These are phyloP conservation scores for Coccomyxa subellipsoidea DNA, from an alignment of 163 green algal genomes.

Conservation along the genomic window DNA sequence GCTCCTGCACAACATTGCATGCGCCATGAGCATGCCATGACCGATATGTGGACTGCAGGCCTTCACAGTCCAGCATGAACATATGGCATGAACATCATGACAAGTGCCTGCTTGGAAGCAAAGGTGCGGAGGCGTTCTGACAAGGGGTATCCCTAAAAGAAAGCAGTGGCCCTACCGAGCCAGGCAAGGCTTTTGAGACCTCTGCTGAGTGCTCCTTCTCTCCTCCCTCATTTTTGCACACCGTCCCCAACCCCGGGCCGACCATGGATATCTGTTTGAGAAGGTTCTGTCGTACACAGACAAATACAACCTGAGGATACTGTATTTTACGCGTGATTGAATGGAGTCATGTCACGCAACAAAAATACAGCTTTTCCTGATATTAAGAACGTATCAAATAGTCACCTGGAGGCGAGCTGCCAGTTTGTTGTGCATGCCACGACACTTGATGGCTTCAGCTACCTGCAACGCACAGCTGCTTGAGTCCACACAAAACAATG, in stretches of 20 bases:
- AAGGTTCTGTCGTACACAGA: background rate
- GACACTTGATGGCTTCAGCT: constrained; percentile 58
- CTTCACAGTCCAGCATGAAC: too few species aligned
- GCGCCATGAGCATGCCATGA: too few species aligned
- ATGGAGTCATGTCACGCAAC: background rate
- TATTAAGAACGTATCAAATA: background rate
- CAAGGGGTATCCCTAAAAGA: too few species aligned
- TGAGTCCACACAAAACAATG: too few species aligned
- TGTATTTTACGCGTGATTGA: background rate
- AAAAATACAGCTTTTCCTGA: too few species aligned
- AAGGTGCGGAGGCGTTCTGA: too few species aligned
- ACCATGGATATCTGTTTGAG: background rate
- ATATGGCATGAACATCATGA: too few species aligned
- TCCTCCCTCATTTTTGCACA: background rate
- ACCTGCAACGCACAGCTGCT: constrained; percentile 30
- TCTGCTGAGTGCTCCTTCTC: background rate
- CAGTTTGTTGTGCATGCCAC: constrained; percentile 62
- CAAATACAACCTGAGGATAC: background rate
- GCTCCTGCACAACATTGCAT: too few species aligned
- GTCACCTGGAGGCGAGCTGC: constrained; percentile 46
- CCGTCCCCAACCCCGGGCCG: background rate
- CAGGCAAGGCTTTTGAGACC: background rate
- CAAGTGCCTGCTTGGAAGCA: too few species aligned
- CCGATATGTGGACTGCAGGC: too few species aligned
- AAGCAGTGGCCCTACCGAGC: too few species aligned